Evolutionary conservation across 495 filamentous ascomycete species (phyloP), one percentile per base, ranked within the genome.

Genomic region (Lophiotrema nucula): DNA sequence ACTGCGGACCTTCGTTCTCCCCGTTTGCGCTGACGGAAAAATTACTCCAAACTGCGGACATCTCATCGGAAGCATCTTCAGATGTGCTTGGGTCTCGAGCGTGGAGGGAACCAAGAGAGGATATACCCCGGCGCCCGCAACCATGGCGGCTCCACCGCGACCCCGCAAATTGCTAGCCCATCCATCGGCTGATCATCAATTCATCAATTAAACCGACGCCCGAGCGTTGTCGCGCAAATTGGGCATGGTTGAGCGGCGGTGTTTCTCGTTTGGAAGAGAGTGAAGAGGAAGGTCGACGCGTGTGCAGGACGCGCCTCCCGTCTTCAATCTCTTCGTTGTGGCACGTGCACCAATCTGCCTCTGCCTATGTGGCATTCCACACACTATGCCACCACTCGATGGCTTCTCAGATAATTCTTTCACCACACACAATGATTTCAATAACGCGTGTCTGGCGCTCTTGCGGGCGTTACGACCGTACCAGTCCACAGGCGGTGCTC

Each of bases 381-480:
- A 8, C 44, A 27, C 18, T 35, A 58, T 58, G 55, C 35, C 46
- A 28, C 23, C 55, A 1, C 26, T 52, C 12, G 16, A 13, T 2
- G 55, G 55, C 5, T 58, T 58, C 25, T 51, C 55, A 2, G 39
- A 58, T 25, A 58, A 58, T 27, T 8, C 46, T 2, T 58, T 58
- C 21, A 10, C 4, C 19, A 52, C 24, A 2, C 39, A 41, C 15
- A 10, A 13, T 3, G 47, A 58, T 19, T 52, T 52, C 37, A 43
- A 44, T 25, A 37, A 4, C 3, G 55, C 55, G 25, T 58, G 55
- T 22, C 16, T 52, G 4, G 37, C 55, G 3, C 55, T 58, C 15
- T 39, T 58, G 10, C 37, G 39, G 22, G 35, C 26, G 2, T 39
- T 58, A 5, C 33, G 45, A 22, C 55, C 55, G 6, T 58, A 58